Evolutionary conservation across 352 stramenopile genomes (phyloP), one percentile per base, ranked within the genome.

Genomic region (Stramenopiles sp.): DNA sequence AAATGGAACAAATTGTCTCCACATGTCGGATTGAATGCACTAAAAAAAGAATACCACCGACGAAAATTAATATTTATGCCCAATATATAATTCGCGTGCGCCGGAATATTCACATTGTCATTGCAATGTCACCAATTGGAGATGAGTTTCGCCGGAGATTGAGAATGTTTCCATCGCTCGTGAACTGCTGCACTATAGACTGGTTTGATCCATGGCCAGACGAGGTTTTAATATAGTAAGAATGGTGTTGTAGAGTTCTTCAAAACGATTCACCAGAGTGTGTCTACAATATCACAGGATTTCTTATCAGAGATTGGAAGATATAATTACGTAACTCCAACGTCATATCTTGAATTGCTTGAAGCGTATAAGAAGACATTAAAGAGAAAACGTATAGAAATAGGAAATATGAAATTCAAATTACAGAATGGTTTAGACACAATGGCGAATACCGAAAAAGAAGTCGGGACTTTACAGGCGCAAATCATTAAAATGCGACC

Each of bases 141-240:
- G 78, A 79, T 4, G 62, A 69, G 1, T 50, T 91, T 7, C 66
- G 76, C 22, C 56, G 87, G 3, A 64, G 72, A 0, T 91, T 74
- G 43, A 60, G 76, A 2, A 68, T 79, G 2, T 91, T 91, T 41
- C 75, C 75, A 1, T 84, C 71, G 7, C 51, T 91, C 1, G 86
- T 91, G 40, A 90, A 88, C 48, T 90, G 73, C 50, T 85, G 68
- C 37, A 91, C 75, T 0, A 90, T 91, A 40, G 74, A 91, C 48
- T 91, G 75, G 72, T 68, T 58, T 51, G 78, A 85, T 57, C 71
- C 74, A 28, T 91, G 76, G 76, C 74, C 76, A 0, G 60, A 68
- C 19, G 63, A 77, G 26, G 76, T 76, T 1, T 53, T 91, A 39
- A 18, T 12, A 8, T 22, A 10, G 22, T 20, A 57, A 70, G 17